Evolutionary conservation across 306 rosid genomes (phyloP), one percentile per base, ranked within the genome.

Genomic region (Cicer pinnatifidum): DNA sequence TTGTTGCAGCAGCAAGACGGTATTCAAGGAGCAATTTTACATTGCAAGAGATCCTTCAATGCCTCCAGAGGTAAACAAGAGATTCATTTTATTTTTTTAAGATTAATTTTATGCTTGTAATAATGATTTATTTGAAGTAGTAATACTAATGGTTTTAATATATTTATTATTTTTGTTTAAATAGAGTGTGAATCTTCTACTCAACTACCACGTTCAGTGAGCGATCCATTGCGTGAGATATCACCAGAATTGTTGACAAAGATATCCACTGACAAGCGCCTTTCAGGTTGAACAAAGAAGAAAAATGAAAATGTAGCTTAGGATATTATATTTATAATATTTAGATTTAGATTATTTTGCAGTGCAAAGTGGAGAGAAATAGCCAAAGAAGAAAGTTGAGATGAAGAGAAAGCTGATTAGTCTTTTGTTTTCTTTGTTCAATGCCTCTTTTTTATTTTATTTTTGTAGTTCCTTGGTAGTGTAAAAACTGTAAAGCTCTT

Each of bases 21-120:
- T 16, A 95, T 95, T 80, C 99, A 95, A 66, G 86, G 99, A 50
- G 99, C 99, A 75, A 95, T 95, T 72, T 82, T 95, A 53, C 99
- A 95, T 69, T 95, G 99, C 89, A 95, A 95, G 82, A 87, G 91
- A 12, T 91, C 99, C 69, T 95, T 95, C 89, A 88, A 90, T 77
- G 96, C 96, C 1, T 84, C 88, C 0, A 80, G 89, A 87, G 97
- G 98, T 90, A 72, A 78, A 65, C 6, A 9, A 39, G 12, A 13
- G 68, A n/a, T 60, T 56, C 19, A 17, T 66, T 15, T 44, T 70
- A 0, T 16, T 16, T 16, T 16, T 20, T 35, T 4, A 28, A 28
- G 4, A 28, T 11, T 6, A 1, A 52, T 15, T 11, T 0, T 12
- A 37, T 37, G 8, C 0, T 33, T 59, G 1, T 35, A 33, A 35